Conservation (phyloP, 2,329 filamentous ascomycete genomes). For the Fusarium marasasianum region DNA sequence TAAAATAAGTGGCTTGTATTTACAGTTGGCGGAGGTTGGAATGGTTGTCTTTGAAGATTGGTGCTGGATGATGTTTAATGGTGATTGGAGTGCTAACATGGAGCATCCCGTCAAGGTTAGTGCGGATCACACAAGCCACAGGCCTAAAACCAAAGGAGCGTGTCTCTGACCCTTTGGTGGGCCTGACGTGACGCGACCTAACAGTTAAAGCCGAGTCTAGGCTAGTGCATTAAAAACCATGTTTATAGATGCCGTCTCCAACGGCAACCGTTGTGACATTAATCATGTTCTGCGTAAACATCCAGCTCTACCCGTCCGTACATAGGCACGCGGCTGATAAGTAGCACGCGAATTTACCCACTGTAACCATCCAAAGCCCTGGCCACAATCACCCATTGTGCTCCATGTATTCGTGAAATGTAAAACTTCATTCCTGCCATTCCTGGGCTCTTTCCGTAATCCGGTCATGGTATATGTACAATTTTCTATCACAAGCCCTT, state of each 20-base stretch:
- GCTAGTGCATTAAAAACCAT: constrained; percentile 4
- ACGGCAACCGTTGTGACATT: constrained; percentile 32
- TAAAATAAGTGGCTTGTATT: neutral
- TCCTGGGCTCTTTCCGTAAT: constrained; percentile 45
- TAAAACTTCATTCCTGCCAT: constrained; percentile 45
- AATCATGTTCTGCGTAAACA: constrained; percentile 5
- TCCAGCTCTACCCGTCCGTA: neutral
- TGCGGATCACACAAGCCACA: constrained; percentile 10
- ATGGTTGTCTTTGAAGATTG: neutral
- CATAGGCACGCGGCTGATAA: neutral
- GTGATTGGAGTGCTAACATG: constrained; percentile 12
- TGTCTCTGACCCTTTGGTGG: neutral
- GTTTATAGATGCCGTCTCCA: constrained; percentile 20
- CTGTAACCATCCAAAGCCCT: neutral
- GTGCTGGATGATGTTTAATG: constrained; percentile 13
- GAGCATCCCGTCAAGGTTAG: constrained; percentile 9
- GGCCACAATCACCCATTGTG: neutral
- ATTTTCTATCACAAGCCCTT: constrained; percentile 47
- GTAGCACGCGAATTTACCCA: neutral
- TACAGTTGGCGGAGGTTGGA: neutral
- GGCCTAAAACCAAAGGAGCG: constrained; percentile 11
- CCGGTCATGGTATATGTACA: constrained; percentile 55
- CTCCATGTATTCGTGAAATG: constrained; percentile 15
- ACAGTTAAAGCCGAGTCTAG: neutral
- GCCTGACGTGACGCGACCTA: constrained; percentile 5